Conservation (phyloP, 345 rosid species). For the Hibiscus mutabilis region DNA sequence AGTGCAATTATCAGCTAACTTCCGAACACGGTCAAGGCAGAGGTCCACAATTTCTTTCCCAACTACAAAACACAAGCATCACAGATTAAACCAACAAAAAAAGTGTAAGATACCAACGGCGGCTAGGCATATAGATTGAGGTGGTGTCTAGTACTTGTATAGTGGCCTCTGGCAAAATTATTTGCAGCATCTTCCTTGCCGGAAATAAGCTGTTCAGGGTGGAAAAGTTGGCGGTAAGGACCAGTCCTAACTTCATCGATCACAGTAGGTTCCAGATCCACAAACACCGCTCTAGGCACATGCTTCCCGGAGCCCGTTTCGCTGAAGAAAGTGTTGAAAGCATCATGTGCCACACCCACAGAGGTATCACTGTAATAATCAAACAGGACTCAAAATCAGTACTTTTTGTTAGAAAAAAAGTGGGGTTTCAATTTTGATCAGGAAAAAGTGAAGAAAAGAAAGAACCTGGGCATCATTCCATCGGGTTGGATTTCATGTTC, state of each 20-base stretch:
- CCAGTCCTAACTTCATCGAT: slow-evolving; percentile 85
- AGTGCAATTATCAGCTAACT: slow-evolving; percentile 79
- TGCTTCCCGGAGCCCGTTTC: slow-evolving; percentile 83
- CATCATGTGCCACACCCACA: slow-evolving; percentile 54
- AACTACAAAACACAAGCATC: slow-evolving; percentile 38
- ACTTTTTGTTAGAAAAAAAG: background rate
- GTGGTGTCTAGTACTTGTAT: slow-evolving; percentile 38
- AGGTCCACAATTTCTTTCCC: slow-evolving; percentile 83
- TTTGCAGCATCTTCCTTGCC: slow-evolving; percentile 91
- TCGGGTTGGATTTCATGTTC: slow-evolving; percentile 70
- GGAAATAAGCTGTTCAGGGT: slow-evolving; percentile 85
- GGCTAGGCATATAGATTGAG: background rate
- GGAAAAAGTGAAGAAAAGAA: background rate
- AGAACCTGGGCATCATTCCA: slow-evolving; percentile 52
- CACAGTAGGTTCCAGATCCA: slow-evolving; percentile 78
- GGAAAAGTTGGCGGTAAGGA: slow-evolving; percentile 73
- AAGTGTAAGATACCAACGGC: background rate
- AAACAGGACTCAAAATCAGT: background rate
- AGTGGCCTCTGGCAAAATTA: slow-evolving; percentile 87
- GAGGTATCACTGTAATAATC: slow-evolving; percentile 54
- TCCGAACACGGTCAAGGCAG: slow-evolving; percentile 74
- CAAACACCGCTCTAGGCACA: slow-evolving; percentile 76
- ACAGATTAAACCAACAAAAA: background rate
- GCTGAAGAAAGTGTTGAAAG: slow-evolving; percentile 85
- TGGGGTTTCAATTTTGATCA: background rate